Percentiles rank a stretch among this genome's conserved stretches.
Evolutionary conservation across 768 basidiomycete species (phyloP).

Genomic region (Sarcomyxa edulis): DNA sequence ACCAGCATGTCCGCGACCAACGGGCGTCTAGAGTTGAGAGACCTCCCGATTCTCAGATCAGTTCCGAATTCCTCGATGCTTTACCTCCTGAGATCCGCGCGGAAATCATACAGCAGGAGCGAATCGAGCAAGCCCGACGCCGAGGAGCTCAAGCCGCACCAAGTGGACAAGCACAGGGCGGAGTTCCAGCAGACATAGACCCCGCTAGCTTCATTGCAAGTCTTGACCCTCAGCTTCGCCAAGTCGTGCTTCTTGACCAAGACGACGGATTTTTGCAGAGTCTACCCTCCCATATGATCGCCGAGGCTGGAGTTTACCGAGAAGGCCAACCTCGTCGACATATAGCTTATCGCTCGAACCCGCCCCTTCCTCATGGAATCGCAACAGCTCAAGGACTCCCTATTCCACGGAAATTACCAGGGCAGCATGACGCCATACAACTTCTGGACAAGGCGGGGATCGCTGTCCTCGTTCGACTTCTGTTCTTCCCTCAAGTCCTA

Average conservation of each 20-base stretch:
- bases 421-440: conserved; percentile 84
- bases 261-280: conserved; percentile 81
- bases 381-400: conserved; percentile 20
- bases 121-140: conserved; percentile 71
- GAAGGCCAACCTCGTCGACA: conserved; percentile 39
- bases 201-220: conserved; percentile 89
- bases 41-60: conserved; percentile 84
- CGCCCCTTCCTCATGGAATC: conserved; percentile 23
- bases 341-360: conserved; percentile 19
- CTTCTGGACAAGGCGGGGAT: conserved; percentile 88
- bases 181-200: conserved; percentile 69
- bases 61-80: conserved; percentile 92
- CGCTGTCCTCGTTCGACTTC: conserved; percentile 81
- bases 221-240: conserved; percentile 83
- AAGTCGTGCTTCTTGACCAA: conserved; percentile 87
- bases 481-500: conserved; percentile 94
- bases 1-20: conserved; percentile 93
- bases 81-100: conserved; percentile 94
- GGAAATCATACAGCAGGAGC: conserved; percentile 95
- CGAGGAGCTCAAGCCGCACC: conserved; percentile 31
- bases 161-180: conserved; percentile 19
- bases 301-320: conserved; percentile 74
- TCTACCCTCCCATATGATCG: conserved; percentile 80
- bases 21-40: conserved; percentile 71
- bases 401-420: conserved; percentile 42